phyloP scores from a whole-genome alignment of 768 basidiomycete species.

The Clitopilus passeckerianus region DNA sequence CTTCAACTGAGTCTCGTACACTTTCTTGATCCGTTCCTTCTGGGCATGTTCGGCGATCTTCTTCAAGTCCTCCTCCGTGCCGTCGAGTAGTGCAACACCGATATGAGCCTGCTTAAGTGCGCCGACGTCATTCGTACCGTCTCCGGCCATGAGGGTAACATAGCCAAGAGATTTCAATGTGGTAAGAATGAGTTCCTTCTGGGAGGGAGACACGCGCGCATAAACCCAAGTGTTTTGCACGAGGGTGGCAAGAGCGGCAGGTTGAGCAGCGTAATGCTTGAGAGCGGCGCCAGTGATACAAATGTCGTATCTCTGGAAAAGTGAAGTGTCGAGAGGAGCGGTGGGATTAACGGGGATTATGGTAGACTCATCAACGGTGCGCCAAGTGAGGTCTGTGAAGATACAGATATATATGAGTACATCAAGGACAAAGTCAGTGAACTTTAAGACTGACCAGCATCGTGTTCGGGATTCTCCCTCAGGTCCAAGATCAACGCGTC shows the following conservation, averaged over 20 bases:
- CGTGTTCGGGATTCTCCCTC: constrained; percentile 70
- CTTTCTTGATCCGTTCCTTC: constrained; percentile 89
- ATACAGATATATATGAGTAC: neutral
- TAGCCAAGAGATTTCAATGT: constrained; percentile 88
- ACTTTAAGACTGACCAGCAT: constrained; percentile 46
- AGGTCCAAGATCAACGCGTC: constrained; percentile 91
- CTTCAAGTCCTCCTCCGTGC: constrained; percentile 85
- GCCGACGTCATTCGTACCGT: constrained; percentile 98
- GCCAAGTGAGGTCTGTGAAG: constrained; percentile 78
- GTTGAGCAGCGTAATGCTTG: constrained; percentile 72
- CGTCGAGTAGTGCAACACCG: constrained; percentile 79
- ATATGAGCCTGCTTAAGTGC: constrained; percentile 98
- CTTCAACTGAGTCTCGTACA: constrained; percentile 93
- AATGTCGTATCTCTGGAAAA: constrained; percentile 90
- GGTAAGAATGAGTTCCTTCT: constrained; percentile 95
- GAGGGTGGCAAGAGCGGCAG: constrained; percentile 66
- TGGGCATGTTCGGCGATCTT: constrained; percentile 92
- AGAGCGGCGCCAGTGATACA: constrained; percentile 95
- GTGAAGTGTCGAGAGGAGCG: constrained; percentile 67
- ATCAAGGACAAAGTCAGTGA: neutral
- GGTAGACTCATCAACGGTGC: constrained; percentile 88
- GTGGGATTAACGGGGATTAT: constrained; percentile 82
- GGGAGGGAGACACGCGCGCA: constrained; percentile 91
- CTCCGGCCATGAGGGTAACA: constrained; percentile 95
- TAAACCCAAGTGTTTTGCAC: constrained; percentile 98